phyloP scores from a whole-genome alignment of 2,329 filamentous ascomycete genomes.

The Pseudogymnoascus sp. region DNA sequence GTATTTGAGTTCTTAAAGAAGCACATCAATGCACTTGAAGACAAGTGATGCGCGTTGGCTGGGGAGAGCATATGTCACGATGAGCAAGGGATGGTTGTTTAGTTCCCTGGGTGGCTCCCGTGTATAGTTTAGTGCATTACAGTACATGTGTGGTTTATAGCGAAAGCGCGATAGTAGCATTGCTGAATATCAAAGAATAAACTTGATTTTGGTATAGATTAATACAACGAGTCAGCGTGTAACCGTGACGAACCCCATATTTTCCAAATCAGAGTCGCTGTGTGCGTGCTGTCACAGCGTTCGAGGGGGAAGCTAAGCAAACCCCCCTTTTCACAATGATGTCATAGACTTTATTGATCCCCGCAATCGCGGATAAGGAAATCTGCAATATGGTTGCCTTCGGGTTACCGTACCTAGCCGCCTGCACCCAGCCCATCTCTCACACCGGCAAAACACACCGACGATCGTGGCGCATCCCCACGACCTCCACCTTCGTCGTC shows the following conservation, averaged over 20 bases:
- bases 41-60: slow-evolving; percentile 13
- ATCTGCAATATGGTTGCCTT: neutral
- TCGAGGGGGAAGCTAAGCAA: neutral
- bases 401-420: neutral
- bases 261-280: neutral
- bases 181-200: neutral
- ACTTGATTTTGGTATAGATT: neutral
- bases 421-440: neutral
- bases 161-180: neutral
- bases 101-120: neutral
- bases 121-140: neutral
- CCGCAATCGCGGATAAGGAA: neutral
- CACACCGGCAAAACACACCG: neutral
- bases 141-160: neutral
- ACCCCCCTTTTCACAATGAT: neutral
- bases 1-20: slow-evolving; percentile 79
- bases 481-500: neutral
- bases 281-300: neutral
- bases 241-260: neutral
- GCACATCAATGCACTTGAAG: slow-evolving; percentile 33
- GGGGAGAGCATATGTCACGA: neutral
- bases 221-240: neutral
- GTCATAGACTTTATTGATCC: slow-evolving; percentile 1
- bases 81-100: neutral
- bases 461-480: neutral